These are phyloP conservation scores for Xylaria palmicola DNA, from an alignment of 495 filamentous ascomycete species.

Conservation along the genomic window DNA sequence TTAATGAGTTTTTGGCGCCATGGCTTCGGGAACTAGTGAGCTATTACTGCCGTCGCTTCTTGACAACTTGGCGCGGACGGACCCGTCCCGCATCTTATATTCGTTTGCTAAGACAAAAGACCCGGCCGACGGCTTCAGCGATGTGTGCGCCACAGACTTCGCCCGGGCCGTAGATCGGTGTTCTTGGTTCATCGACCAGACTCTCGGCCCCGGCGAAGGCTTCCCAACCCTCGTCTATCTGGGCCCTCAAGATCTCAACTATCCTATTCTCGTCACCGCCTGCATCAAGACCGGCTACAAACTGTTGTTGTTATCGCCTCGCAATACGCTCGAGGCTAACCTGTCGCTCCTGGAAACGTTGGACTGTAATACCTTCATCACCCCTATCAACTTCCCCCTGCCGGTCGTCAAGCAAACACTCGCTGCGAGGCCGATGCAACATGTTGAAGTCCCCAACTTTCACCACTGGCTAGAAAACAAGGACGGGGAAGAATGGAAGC, in stretches of 20 bases:
- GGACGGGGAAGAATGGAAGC: conserved; percentile 10
- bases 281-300: conserved; percentile 28
- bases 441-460: conserved; percentile 3
- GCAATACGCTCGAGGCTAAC: conserved; percentile 41
- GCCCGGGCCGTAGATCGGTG: conserved; percentile 39
- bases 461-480: background rate
- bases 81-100: conserved; percentile 10
- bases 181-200: conserved; percentile 39
- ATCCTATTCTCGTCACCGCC: conserved; percentile 25
- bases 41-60: conserved; percentile 6
- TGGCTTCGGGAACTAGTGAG: background rate
- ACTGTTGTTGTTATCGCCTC: conserved; percentile 27
- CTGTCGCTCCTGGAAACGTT: conserved; percentile 34
- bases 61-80: conserved; percentile 3
- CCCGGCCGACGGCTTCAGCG: conserved; percentile 29
- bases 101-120: conserved; percentile 12
- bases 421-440: conserved; percentile 15
- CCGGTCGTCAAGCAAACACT: conserved; percentile 32
- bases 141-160: conserved; percentile 34
- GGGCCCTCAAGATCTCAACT: conserved; percentile 27
- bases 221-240: conserved; percentile 24
- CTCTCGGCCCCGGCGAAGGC: conserved; percentile 25
- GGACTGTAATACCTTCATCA: conserved; percentile 28
- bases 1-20: background rate
- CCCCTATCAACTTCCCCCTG: conserved; percentile 25